These are phyloP conservation scores for Athelia sp. DNA, from an alignment of 1,284 basidiomycete genomes.

Conservation along the genomic window DNA sequence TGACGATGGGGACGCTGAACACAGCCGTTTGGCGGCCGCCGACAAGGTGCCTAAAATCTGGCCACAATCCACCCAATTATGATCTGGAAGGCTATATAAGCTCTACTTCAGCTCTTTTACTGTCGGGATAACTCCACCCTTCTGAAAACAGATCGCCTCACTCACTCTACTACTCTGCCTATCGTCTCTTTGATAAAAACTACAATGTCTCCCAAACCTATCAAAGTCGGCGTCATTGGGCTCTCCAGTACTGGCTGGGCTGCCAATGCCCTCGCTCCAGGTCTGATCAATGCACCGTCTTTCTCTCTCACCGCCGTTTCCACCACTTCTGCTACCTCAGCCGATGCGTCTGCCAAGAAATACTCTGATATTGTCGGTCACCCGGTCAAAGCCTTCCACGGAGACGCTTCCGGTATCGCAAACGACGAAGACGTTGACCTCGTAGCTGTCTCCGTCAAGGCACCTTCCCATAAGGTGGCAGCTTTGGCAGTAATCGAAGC, in stretches of 20 bases:
- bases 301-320: conserved; percentile 13
- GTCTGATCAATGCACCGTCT: conserved; percentile 6
- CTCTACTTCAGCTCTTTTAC: too few species aligned
- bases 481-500: conserved; percentile 17
- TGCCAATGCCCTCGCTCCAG: conserved; percentile 10
- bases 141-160: too few species aligned
- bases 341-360: conserved; percentile 10
- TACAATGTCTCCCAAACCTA: conserved; percentile 14
- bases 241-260: conserved; percentile 19
- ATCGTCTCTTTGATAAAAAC: background rate
- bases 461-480: conserved; percentile 12
- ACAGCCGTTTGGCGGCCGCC: too few species aligned
- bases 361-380: conserved; percentile 11
- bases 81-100: too few species aligned
- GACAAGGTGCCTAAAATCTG: too few species aligned
- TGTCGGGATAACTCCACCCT: too few species aligned
- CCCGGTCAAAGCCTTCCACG: conserved; percentile 15
- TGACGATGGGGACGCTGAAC: too few species aligned
- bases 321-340: conserved; percentile 13
- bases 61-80: too few species aligned
- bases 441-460: conserved; percentile 19
- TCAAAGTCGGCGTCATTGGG: conserved; percentile 18
- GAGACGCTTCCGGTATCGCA: conserved; percentile 13
- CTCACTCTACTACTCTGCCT: too few species aligned
- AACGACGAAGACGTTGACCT: conserved; percentile 18